Base-by-base conservation (phyloP, 2,329 filamentous ascomycete species). In the Sordariomycetes sp. region DNA sequence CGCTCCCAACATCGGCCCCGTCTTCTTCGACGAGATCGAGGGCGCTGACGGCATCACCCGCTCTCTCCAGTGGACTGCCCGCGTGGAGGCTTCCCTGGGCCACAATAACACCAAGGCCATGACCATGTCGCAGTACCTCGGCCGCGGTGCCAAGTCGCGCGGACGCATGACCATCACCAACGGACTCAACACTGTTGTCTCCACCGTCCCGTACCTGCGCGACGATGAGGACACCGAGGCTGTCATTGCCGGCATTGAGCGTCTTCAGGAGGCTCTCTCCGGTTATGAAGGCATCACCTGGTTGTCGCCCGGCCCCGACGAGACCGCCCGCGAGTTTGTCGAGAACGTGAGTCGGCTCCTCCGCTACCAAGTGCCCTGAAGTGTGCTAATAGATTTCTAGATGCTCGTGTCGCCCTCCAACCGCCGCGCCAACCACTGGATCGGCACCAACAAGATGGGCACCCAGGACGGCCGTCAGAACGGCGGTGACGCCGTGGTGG, bases 61-160 rank as follows among this genome's bases (percentile, higher is more conserved):
- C 30, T 71, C 79, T 43, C 56, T 82, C 10, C 77, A 82, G 50
- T 82, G 73, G 68, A 82, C 76, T 15, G 68, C 75, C 29, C 68
- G 79, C 46, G 75, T 80, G 17, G 77, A 82, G 46, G 70, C 68
- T 21, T 69, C 66, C 25, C 61, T 66, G 30, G 66, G 61, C 34
- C 43, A 45, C 15, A 30, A 41, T 2, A 48, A 52, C 26, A 49
- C 44, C 25, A 44, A 59, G 30, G 57, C 66, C 21, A 69, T 73
- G 51, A 67, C 63, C 11, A 63, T 76, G 44, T 70, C 63, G 41
- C 68, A 73, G 44, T 81, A 83, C 55, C 75, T 83, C 19, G 75
- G 75, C 21, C 72, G 75, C 35, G 77, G 79, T 26, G 61, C 70
- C 16, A 70, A 67, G n/a, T 78, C 76, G 11, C 64, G 75, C 36